Conservation (phyloP, 352 stramenopile species). For the Thalassiosira pacifica region DNA sequence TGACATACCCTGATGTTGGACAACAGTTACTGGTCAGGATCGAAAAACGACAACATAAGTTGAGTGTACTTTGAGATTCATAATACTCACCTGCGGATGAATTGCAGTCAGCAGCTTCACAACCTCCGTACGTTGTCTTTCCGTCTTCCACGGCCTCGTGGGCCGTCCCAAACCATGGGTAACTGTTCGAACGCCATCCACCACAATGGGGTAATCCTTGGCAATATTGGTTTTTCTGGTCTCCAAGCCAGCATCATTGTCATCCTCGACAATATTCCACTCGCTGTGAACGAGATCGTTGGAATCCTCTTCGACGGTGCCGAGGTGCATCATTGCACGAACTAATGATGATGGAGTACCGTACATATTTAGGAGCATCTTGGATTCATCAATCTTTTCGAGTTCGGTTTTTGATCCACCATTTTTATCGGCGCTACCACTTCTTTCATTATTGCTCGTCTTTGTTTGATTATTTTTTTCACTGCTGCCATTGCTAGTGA, state of each 20-base stretch:
- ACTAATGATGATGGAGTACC: conserved; percentile 18
- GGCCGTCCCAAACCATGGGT: conserved; percentile 2
- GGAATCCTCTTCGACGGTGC: conserved; percentile 39
- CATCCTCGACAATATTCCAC: conserved; percentile 1
- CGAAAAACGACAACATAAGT: too few species aligned
- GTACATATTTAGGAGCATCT: conserved; percentile 30
- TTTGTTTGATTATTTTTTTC: not conserved
- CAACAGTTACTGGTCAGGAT: too few species aligned
- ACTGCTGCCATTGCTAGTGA: not conserved
- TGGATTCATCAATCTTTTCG: not conserved
- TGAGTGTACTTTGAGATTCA: too few species aligned
- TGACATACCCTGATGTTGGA: conserved; percentile 23
- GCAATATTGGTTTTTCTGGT: conserved; percentile 2
- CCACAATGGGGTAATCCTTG: conserved; percentile 4
- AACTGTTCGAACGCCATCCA: not conserved
- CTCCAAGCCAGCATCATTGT: conserved; percentile 1
- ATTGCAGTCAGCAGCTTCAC: conserved; percentile 8
- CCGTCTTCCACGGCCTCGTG: conserved; percentile 28
- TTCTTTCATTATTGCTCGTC: not conserved
- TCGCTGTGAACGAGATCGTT: conserved; percentile 18
- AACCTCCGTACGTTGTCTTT: conserved; percentile 17
- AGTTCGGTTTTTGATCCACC: not conserved
- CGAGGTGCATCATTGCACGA: conserved; percentile 38
- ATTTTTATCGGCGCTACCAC: not conserved
- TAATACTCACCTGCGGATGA: conserved; percentile 1